Evolutionary conservation across 495 filamentous ascomycete species (phyloP), one percentile per base, ranked within the genome.

Genomic region (Astrothelium macrocarpum): DNA sequence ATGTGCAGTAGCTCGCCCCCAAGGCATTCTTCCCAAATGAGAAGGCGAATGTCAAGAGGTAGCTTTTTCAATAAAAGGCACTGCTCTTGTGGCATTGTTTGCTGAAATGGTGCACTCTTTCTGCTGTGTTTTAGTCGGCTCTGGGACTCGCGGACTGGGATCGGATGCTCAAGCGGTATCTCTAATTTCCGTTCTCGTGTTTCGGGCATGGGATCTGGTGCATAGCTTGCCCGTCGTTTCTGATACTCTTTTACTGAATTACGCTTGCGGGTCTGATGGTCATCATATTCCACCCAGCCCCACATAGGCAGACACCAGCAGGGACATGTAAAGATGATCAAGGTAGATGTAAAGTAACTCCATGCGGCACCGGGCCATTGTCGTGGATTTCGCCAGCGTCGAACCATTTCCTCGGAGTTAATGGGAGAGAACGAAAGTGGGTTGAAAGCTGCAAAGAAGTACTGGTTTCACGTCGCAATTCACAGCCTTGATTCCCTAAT

Each of bases 11-110:
- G 23, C 61, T 62, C 64, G 53, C 61, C 32, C 20, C 66, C 66
- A 2, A 70, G 58, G 1, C 67, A 61, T 46, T 62, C 60, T 29
- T 70, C 68, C 61, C 67, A 70, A 25, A 70, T 68, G 53, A 70
- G 60, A 25, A 66, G 59, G 34, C 68, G 65, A 42, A 70, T 43
- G 29, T 70, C 68, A 28, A 70, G 63, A 16, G 68, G 68, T 10
- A 70, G 61, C 25, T 58, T 65, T 23, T 60, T 43, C 3, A 70
- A 53, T 29, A 68, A 60, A 2, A 32, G n/a, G 53, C 60, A 63
- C 10, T 60, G 39, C 16, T 60, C 10, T 28, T 70, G 68, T 18
- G 58, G 39, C 28, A 43, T 29, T 3, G 64, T 62, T 7, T 60
- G 56, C 31, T 64, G 58, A 53, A 59, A 25, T 16, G 29, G 7